These are phyloP conservation scores for Deuterostichococcus epilithicus DNA, from an alignment of 139 green algal genomes.

Conservation along the genomic window DNA sequence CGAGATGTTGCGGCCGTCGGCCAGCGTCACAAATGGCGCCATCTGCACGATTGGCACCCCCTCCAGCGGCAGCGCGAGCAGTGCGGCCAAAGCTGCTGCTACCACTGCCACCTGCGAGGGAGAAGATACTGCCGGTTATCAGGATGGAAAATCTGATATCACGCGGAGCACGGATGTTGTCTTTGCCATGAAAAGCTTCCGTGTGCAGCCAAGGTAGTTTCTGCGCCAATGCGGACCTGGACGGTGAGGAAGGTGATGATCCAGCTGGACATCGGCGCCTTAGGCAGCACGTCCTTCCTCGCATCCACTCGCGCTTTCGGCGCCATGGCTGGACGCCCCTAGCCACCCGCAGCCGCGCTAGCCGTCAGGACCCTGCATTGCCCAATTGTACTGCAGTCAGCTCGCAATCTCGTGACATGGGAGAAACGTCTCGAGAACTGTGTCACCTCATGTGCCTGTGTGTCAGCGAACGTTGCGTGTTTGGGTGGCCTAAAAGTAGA, in stretches of 20 bases:
- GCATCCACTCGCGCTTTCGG: background rate
- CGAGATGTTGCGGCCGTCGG: background rate
- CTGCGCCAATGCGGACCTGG: background rate
- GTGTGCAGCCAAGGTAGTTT: too few species aligned
- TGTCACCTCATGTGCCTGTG: too few species aligned
- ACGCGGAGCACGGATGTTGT: too few species aligned
- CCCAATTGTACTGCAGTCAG: too few species aligned
- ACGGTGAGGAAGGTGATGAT: background rate
- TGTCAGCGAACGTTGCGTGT: too few species aligned
- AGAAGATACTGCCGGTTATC: too few species aligned
- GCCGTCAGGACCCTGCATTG: too few species aligned
- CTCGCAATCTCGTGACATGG: too few species aligned
- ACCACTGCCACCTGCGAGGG: background rate
- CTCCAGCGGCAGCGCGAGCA: background rate
- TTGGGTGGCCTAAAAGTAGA: too few species aligned
- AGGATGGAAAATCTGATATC: background rate
- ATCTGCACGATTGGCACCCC: background rate
- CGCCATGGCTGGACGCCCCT: background rate
- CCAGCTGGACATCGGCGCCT: background rate
- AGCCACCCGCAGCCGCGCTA: too few species aligned
- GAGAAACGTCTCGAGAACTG: too few species aligned
- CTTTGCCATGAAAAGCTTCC: too few species aligned
- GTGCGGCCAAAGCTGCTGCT: background rate
- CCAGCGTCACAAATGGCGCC: background rate
- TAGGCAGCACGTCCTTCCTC: background rate